Percentiles rank a stretch among this genome's conserved stretches.
Conservation (phyloP, 176 grass and related monocot genomes). For the Neostapfia colusana region DNA sequence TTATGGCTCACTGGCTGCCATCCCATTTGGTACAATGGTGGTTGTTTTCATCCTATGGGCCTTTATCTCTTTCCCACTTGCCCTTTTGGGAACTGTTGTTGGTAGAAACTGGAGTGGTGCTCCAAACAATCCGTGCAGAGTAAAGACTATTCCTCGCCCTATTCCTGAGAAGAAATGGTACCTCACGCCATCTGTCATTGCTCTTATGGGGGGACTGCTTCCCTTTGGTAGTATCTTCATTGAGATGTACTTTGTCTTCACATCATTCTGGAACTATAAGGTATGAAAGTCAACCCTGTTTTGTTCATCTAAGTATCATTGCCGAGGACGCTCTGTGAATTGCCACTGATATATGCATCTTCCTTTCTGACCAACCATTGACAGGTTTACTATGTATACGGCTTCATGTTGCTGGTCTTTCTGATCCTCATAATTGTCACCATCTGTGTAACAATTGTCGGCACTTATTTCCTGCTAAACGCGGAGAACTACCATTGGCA, state of each 20-base stretch:
- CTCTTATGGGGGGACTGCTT: too few species aligned
- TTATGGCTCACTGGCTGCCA: constrained; percentile 91
- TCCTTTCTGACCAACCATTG: constrained; percentile 29
- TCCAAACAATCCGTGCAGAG: too few species aligned
- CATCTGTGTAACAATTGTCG: constrained; percentile 90
- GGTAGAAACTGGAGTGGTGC: too few species aligned
- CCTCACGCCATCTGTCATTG: too few species aligned
- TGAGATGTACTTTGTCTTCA: too few species aligned
- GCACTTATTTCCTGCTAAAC: constrained; percentile 96
- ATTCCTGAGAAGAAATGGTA: too few species aligned
- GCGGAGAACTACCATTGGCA: constrained; percentile 98
- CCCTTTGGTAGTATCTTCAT: too few species aligned
- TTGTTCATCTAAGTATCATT: constrained; percentile 20
- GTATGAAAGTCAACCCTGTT: constrained; percentile 33
- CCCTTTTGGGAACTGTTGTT: too few species aligned
- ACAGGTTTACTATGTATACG: constrained; percentile 97
- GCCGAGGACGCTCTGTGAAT: not conserved
- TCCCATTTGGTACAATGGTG: constrained; percentile 93
- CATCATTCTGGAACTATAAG: too few species aligned
- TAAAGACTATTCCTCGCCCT: too few species aligned
- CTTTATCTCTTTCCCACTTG: too few species aligned
- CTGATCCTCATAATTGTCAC: constrained; percentile 92
- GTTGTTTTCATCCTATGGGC: constrained; percentile 81
- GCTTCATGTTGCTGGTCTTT: constrained; percentile 94
- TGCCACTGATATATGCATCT: constrained; percentile 33